Evolutionary conservation across 192 early-diverging fungal species (phyloP).

Genomic region (Backusella australiensis): DNA sequence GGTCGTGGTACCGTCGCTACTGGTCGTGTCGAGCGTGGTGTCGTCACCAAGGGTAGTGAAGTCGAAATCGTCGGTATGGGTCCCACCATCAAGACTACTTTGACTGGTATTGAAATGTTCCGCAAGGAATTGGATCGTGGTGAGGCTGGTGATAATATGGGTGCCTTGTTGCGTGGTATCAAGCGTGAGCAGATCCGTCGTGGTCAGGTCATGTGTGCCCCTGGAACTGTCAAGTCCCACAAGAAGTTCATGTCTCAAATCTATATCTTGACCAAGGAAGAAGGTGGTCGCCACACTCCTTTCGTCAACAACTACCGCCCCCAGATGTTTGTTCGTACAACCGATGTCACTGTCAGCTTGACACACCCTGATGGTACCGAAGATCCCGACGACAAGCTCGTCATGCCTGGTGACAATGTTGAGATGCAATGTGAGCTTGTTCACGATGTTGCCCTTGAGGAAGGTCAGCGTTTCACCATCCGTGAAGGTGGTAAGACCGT

Average conservation of each 20-base stretch:
- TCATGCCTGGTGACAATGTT: conserved; percentile 98
- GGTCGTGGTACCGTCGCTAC: conserved; percentile 97
- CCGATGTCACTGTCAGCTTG: conserved; percentile 90
- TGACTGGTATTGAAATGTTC: conserved; percentile 99
- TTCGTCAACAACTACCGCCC: conserved; percentile 98
- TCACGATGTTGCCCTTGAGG: conserved; percentile 84
- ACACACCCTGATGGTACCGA: conserved; percentile 72
- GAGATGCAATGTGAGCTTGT: conserved; percentile 84
- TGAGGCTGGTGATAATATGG: conserved; percentile 98
- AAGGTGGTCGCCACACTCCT: conserved; percentile 97
- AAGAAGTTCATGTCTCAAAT: conserved; percentile 91
- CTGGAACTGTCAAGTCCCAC: conserved; percentile 93
- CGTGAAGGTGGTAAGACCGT: conserved; percentile 98
- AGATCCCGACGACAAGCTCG: conserved; percentile 92
- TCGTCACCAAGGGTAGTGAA: conserved; percentile 90
- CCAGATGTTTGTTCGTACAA: conserved; percentile 94
- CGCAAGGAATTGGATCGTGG: conserved; percentile 98
- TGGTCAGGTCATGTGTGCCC: conserved; percentile 90
- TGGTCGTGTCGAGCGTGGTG: conserved; percentile 93
- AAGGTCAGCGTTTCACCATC: conserved; percentile 95
- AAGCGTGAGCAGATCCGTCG: conserved; percentile 96
- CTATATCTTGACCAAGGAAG: conserved; percentile 96
- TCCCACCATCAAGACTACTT: conserved; percentile 82
- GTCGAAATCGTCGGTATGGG: conserved; percentile 97
- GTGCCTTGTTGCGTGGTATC: conserved; percentile 92